Evolutionary conservation across 768 basidiomycete species (phyloP), one percentile per base, ranked within the genome.

Genomic region (Lactarius trivialis): DNA sequence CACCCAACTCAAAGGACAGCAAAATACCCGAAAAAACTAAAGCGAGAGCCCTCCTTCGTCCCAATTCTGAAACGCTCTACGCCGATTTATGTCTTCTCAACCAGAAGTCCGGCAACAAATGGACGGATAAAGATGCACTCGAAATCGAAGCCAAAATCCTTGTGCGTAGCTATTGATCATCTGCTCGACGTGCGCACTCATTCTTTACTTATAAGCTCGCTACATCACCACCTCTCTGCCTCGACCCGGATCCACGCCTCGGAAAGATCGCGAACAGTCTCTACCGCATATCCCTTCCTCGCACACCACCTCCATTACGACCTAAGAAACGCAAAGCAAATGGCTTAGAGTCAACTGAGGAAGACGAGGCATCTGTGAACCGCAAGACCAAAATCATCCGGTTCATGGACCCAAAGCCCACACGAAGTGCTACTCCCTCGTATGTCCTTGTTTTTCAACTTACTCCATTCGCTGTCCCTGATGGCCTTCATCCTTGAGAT

Each of bases 161-260:
- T 68, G 91, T 92, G 66, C 62, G 85, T 76, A 19, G 26, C 8
- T 12, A 48, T 30, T 51, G n/a, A n/a, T 12, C 7, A 17, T 14
- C 33, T 33, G 6, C 34, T 50, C 41, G 4, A 6, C 24, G 30
- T 37, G 43, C 45, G 60, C 52, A 53, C 51, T 55, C 48, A 66
- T 33, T 17, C 34, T 51, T 30, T 55, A 14, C 14, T 33, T 69
- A 32, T 71, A 93, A 41, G 91, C 76, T 89, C 52, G 84, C 89
- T 17, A 91, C 88, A 4, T 75, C 87, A 0, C 81, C 86, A 6
- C 86, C 91, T 6, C 76, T 93, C 50, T 93, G 90, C 70, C 80
- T 93, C 32, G 84, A 89, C 65, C 91, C 91, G 3, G 83, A 93
- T 68, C 84, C 87, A 1, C 86, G 87, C 70, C 78, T 93, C 37